Conservation (phyloP, 2,329 filamentous ascomycete genomes). For the Colletotrichum plurivorum region DNA sequence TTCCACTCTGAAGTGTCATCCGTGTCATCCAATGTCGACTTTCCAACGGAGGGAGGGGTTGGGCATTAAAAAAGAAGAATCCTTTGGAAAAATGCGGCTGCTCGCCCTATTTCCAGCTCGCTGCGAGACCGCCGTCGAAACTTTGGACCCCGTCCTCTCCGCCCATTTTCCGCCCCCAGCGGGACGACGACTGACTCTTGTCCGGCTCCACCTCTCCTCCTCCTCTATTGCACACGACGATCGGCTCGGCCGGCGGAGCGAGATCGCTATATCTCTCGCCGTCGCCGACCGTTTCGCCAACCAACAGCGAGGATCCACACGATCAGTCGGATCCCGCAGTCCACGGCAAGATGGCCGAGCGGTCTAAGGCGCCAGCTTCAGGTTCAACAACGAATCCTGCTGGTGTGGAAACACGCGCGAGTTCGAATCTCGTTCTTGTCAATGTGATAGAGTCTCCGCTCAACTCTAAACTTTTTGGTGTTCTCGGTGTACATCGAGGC, state of each 20-base stretch:
- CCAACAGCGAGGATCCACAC: conserved; percentile 16
- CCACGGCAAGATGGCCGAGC: conserved; percentile 24
- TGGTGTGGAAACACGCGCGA: conserved; percentile 7
- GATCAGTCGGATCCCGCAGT: not conserved
- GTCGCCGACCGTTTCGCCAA: not conserved
- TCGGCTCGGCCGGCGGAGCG: not conserved
- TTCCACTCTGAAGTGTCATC: conserved; percentile 10
- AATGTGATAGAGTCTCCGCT: not conserved
- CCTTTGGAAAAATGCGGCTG: not conserved
- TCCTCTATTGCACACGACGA: not conserved
- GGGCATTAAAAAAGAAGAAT: not conserved
- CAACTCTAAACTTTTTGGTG: not conserved
- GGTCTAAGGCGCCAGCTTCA: conserved; percentile 27
- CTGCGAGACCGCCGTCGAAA: conserved; percentile 1
- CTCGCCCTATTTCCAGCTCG: conserved; percentile 1
- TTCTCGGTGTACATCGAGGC: not conserved
- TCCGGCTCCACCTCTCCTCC: conserved; percentile 2
- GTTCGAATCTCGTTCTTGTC: conserved; percentile 20
- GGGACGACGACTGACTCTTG: conserved; percentile 7
- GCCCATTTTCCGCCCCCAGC: conserved; percentile 13
- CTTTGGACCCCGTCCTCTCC: not conserved
- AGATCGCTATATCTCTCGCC: conserved; percentile 11
- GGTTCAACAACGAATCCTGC: not conserved
- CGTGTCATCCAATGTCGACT: conserved; percentile 20
- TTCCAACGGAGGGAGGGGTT: not conserved